Evolutionary conservation across 306 rosid genomes (phyloP), one percentile per base, ranked within the genome.

Genomic region (Prinsepia uniflora): DNA sequence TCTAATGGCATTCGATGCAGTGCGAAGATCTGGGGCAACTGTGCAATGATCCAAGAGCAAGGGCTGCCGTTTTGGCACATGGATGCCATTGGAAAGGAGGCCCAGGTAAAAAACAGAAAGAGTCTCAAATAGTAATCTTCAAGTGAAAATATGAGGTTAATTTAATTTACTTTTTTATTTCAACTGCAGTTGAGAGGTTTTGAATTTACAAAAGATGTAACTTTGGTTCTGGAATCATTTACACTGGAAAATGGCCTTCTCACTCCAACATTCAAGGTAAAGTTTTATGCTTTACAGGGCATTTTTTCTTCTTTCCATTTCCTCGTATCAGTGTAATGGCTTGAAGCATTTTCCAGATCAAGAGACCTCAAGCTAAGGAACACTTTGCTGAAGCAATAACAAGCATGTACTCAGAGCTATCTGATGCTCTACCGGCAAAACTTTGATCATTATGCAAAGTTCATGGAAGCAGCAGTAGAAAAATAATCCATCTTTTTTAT

Each of bases 231-330:
- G 2, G 96, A 92, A 76, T 92, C 88, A 24, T 88, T 92, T 77
- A 80, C 92, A 0, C 6, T 85, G 79, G 98, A 92, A 75, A 90
- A 90, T 72, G 96, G 83, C 68, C 86, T 92, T 62, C 85, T 88
- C 50, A 92, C 98, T 57, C 98, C 98, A 34, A 92, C 98, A 13
- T 86, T 85, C 72, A 92, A 92, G 96, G 98, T 65, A 79, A 79
- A 80, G 84, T 61, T 20, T 63, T 30, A 46, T 17, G 7, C 41
- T 59, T 50, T 61, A 1, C 18, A 22, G 50, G 69, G 36, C 36
- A 30, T 30, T 30, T 30, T 30, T 30, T 30, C 1, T 20, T 49
- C 11, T 3, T 20, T 49, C 11, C 50, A 46, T 46, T 11, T 40
- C 48, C 15, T 42, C 39, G 40, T 70, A 60, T 67, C 19, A 44